phyloP scores from a whole-genome alignment of 768 basidiomycete species.

The Rossbeevera mucosa region DNA sequence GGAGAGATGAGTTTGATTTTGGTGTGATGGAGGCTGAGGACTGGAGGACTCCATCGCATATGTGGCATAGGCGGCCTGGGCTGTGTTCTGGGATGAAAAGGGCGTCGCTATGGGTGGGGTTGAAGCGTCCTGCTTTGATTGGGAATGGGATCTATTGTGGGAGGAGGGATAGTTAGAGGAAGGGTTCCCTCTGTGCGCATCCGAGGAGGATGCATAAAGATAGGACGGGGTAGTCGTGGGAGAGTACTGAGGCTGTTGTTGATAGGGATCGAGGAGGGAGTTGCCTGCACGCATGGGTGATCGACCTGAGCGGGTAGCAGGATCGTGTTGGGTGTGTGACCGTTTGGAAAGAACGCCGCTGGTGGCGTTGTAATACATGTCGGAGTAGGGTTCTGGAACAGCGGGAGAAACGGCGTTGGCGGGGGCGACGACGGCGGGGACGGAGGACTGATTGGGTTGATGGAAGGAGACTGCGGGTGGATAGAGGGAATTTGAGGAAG shows the following conservation, averaged over 20 bases:
- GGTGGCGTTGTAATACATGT: conserved; percentile 59
- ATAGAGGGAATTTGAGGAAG: conserved; percentile 45
- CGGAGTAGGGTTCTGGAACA: conserved; percentile 45
- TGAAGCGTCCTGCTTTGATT: conserved; percentile 47
- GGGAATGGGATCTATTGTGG: conserved; percentile 55
- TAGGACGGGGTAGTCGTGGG: conserved; percentile 49
- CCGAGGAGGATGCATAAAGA: conserved; percentile 35
- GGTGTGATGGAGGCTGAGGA: conserved; percentile 50
- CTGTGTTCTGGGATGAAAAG: conserved; percentile 51
- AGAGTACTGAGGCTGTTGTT: conserved; percentile 61
- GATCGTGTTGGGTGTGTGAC: conserved; percentile 50
- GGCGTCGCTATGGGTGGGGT: conserved; percentile 48
- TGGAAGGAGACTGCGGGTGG: conserved; percentile 56
- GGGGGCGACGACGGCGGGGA: conserved; percentile 17
- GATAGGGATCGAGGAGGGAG: conserved; percentile 63
- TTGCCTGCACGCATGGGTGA: conserved; percentile 61
- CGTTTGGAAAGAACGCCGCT: conserved; percentile 50
- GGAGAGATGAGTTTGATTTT: conserved; percentile 48
- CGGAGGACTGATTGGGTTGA: conserved; percentile 26
- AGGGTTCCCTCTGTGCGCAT: conserved; percentile 38
- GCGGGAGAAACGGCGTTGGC: conserved; percentile 23
- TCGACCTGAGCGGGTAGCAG: conserved; percentile 46
- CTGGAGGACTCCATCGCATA: conserved; percentile 66
- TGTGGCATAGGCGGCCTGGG: conserved; percentile 41
- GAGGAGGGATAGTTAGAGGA: conserved; percentile 46